Evolutionary conservation across 1,139 yeast species (phyloP), one percentile per base, ranked within the genome.

Genomic region (Diutina pseudorugosa): DNA sequence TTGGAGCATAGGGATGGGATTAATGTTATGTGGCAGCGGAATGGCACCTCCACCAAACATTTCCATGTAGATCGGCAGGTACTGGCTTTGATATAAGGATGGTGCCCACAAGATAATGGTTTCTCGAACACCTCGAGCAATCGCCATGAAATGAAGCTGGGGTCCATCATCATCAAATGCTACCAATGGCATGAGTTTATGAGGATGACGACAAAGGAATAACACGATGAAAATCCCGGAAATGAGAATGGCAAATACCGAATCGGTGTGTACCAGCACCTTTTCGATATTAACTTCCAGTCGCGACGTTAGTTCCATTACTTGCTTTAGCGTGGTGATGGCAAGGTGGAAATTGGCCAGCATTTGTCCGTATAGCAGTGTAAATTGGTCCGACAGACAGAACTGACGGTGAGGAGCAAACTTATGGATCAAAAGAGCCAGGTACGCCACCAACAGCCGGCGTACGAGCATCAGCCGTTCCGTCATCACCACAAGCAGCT

Each of bases 141-240:
- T 27, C 23, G 36, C 49, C 49, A 45, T 23, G 21, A 45, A 45
- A 27, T 45, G 49, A 7, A 44, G 33, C 18, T 16, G 27, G 8
- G 14, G 69, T 1, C 62, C 51, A 18, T 52, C 53, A 14, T 25
- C 50, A 36, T 64, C 65, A 52, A 61, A 64, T 18, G 58, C 57
- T 0, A 71, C 59, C 30, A 70, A 55, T 1, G 72, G 71, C 14
- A 65, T 55, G n/a, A 67, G 53, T 45, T 57, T 58, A 54, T 63
- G 64, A 1, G 73, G 71, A 55, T 69, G 72, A 3, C 70, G 54
- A 2, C 68, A 67, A 16, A 70, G 55, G 51, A 61, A 69, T 1
- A 68, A 58, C 55, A 61, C 67, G 27, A 67, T 57, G 6, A 69
- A 33, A 5, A 36, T 11, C 30, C 42, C 41, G 43, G 19, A n/a